These are phyloP conservation scores for Xylaria grammica DNA, from an alignment of 495 filamentous ascomycete genomes.

Conservation along the genomic window DNA sequence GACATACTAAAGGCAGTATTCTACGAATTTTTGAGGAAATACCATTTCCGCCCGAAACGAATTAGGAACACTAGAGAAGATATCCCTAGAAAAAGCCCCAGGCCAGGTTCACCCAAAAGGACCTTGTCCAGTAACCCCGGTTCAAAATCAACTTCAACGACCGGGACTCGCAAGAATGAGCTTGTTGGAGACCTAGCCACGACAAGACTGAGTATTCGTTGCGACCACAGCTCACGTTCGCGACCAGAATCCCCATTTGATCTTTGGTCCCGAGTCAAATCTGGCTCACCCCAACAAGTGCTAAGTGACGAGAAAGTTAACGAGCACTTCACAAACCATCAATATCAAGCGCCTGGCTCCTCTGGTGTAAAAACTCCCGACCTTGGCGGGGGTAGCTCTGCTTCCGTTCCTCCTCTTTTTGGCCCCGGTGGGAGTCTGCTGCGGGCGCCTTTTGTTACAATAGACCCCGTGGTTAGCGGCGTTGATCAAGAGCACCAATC, in stretches of 20 bases:
- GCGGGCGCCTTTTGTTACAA: conserved; percentile 13
- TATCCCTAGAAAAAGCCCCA: not conserved
- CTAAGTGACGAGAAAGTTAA: conserved; percentile 7
- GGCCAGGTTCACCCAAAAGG: not conserved
- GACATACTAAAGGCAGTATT: conserved; percentile 68
- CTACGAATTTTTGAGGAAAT: conserved; percentile 69
- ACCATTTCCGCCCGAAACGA: conserved; percentile 62
- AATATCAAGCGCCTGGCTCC: not conserved
- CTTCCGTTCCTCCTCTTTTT: conserved; percentile 2
- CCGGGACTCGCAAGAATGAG: not conserved
- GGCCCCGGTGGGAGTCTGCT: conserved; percentile 10
- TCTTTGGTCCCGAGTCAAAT: conserved; percentile 73
- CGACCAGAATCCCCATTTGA: conserved; percentile 55
- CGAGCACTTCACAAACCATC: not conserved
- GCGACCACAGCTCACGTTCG: conserved; percentile 24
- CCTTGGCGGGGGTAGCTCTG: not conserved
- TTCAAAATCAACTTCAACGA: conserved; percentile 15
- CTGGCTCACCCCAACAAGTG: conserved; percentile 43
- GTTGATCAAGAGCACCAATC: not conserved
- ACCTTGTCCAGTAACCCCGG: not conserved
- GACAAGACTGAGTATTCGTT: conserved; percentile 35
- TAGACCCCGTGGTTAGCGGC: not conserved
- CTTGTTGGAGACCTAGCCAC: conserved; percentile 34
- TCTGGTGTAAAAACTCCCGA: not conserved
- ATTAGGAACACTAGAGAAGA: not conserved